These are phyloP conservation scores for Telfairia occidentalis DNA, from an alignment of 331 rosid genomes.

Conservation along the genomic window DNA sequence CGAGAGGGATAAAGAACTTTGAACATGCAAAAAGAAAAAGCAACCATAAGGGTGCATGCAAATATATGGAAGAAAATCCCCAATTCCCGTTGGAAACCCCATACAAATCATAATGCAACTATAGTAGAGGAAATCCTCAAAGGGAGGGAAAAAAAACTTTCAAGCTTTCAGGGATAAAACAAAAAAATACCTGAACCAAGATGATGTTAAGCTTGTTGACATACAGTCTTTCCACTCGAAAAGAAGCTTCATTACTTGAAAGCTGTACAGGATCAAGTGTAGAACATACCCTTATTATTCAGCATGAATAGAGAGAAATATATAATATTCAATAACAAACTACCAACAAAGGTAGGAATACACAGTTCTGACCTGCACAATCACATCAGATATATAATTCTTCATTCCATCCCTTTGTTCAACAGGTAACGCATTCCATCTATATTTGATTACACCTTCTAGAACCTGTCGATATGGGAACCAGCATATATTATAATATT, in stretches of 20 bases:
- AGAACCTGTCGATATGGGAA: constrained; percentile 47
- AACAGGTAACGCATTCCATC: constrained; percentile 97
- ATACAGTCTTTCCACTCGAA: constrained; percentile 79
- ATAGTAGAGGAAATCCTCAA: neutral
- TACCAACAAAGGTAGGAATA: neutral
- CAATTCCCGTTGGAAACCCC: neutral
- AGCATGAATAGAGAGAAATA: constrained; percentile 2
- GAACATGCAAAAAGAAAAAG: neutral
- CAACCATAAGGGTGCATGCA: neutral
- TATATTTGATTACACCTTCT: constrained; percentile 93
- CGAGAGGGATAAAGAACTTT: neutral
- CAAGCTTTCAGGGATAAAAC: neutral
- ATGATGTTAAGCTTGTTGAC: constrained; percentile 96
- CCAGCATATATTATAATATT: neutral
- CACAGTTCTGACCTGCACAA: constrained; percentile 64
- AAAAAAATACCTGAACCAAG: constrained; percentile 72
- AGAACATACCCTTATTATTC: constrained; percentile 1
- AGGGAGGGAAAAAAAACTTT: neutral
- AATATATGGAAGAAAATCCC: neutral
- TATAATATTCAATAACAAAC: neutral
- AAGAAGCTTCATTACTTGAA: constrained; percentile 79
- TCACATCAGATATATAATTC: constrained; percentile 89
- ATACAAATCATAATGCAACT: neutral
- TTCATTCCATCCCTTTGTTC: constrained; percentile 99
- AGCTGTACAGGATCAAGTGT: constrained; percentile 33